Percentiles rank a stretch among this genome's conserved stretches.
Conservation (phyloP, 257 asterid genomes). For the Prunella vulgaris region DNA sequence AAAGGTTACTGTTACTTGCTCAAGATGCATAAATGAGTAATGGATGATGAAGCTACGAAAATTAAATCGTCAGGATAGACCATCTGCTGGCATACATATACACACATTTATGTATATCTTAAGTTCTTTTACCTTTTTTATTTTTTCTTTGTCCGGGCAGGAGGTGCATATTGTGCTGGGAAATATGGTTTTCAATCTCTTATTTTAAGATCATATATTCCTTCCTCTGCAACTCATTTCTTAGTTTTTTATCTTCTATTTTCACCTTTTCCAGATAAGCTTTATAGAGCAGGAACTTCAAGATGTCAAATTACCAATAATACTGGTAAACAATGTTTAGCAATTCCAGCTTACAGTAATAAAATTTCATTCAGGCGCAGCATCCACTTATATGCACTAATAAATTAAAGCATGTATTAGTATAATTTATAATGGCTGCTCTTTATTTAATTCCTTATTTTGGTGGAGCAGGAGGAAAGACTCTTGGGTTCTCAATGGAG, state of each 20-base stretch:
- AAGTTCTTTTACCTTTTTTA: not conserved
- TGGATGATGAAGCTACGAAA: not conserved
- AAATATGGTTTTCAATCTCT: slow-evolving; percentile 1
- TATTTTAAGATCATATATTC: not conserved
- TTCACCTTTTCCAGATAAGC: slow-evolving; percentile 45
- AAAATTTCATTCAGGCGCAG: too few species aligned
- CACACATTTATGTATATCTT: too few species aligned
- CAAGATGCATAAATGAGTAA: not conserved
- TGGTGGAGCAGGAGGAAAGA: not conserved
- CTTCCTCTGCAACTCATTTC: not conserved
- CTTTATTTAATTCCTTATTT: not conserved
- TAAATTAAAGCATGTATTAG: not conserved
- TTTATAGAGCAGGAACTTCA: slow-evolving; percentile 67
- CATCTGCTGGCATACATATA: not conserved
- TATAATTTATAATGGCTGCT: not conserved
- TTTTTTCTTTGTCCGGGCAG: not conserved
- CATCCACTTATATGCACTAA: not conserved
- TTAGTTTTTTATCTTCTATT: slow-evolving; percentile 3
- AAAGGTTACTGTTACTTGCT: not conserved
- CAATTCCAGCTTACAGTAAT: too few species aligned
- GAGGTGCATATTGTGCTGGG: not conserved
- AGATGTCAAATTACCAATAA: slow-evolving; percentile 50
- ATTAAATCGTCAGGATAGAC: not conserved
- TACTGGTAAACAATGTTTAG: slow-evolving; percentile 50
- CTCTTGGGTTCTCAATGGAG: not conserved